These are phyloP conservation scores for Lasiosphaeria hispida DNA, from an alignment of 495 filamentous ascomycete genomes.

Conservation along the genomic window DNA sequence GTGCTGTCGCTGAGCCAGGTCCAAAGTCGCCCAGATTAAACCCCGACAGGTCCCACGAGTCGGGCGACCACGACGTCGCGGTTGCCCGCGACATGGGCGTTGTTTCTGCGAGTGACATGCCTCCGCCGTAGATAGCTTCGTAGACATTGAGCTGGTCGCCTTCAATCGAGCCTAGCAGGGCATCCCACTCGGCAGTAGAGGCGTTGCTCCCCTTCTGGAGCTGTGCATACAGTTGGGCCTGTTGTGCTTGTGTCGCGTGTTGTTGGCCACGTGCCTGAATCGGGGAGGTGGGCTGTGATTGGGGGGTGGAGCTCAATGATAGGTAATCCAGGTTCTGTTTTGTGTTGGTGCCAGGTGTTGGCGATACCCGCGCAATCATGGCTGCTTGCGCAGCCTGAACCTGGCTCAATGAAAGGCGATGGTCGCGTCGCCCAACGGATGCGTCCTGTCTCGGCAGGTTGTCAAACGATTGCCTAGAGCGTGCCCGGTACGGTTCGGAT, in stretches of 20 bases:
- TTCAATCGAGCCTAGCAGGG: slow-evolving; percentile 72
- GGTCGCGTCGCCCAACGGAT: slow-evolving; percentile 36
- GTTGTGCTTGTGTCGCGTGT: slow-evolving; percentile 23
- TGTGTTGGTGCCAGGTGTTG: slow-evolving; percentile 24
- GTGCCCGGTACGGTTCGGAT: slow-evolving; percentile 32
- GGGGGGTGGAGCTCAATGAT: slow-evolving; percentile 30
- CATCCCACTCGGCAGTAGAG: slow-evolving; percentile 73
- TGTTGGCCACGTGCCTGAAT: slow-evolving; percentile 35
- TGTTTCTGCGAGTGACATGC: slow-evolving; percentile 42
- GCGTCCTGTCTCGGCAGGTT: slow-evolving; percentile 27
- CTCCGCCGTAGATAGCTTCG: slow-evolving; percentile 77
- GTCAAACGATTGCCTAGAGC: slow-evolving; percentile 42
- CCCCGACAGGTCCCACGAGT: slow-evolving; percentile 52
- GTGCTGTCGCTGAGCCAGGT: slow-evolving; percentile 44
- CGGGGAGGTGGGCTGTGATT: slow-evolving; percentile 36
- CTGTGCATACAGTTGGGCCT: slow-evolving; percentile 22
- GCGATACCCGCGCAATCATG: slow-evolving; percentile 31
- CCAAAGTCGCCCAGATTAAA: slow-evolving; percentile 48
- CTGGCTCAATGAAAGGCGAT: slow-evolving; percentile 43
- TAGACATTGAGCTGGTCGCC: slow-evolving; percentile 76
- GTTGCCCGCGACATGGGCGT: slow-evolving; percentile 30
- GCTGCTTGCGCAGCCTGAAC: slow-evolving; percentile 29
- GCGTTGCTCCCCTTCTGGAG: slow-evolving; percentile 37
- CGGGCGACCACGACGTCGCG: slow-evolving; percentile 50
- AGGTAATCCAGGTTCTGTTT: slow-evolving; percentile 42